Conservation (phyloP, 371 early-diverging fungal species). For the Sporodiniella umbellata region DNA sequence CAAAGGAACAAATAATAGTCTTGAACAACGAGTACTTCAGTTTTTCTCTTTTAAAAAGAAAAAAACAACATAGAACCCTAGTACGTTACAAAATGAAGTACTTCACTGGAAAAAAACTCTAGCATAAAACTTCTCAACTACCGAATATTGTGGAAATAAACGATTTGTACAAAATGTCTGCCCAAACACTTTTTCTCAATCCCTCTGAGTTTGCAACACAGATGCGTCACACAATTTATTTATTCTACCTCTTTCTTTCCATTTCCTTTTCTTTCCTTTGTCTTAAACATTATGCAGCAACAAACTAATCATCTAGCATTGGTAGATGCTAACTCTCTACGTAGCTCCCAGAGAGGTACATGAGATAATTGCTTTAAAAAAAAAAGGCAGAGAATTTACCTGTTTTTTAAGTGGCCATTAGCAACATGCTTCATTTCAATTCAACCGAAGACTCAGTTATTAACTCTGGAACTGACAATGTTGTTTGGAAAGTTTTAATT, state of each 20-base stretch:
- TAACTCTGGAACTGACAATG: constrained; percentile 18
- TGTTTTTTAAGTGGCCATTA: constrained; percentile 11
- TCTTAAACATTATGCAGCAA: constrained; percentile 11
- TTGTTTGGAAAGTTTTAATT: constrained; percentile 96
- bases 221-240: constrained; percentile 1
- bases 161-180: too few species aligned
- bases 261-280: constrained; percentile 1
- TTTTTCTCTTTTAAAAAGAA: too few species aligned
- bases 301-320: constrained; percentile 6
- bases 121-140: too few species aligned
- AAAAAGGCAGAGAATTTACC: background rate
- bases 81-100: too few species aligned
- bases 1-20: too few species aligned
- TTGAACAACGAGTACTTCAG: too few species aligned
- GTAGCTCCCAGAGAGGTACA: constrained; percentile 21
- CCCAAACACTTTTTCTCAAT: too few species aligned
- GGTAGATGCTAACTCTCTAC: constrained; percentile 12
- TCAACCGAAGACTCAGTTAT: constrained; percentile 12
- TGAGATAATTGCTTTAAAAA: background rate
- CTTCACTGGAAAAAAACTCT: too few species aligned
- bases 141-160: too few species aligned
- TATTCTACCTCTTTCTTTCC: background rate
- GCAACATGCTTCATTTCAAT: constrained; percentile 26
- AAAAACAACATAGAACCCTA: too few species aligned
- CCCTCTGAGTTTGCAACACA: background rate